Base-by-base conservation (phyloP, 192 early-diverging fungal genomes). In the Backusella macrospora region DNA sequence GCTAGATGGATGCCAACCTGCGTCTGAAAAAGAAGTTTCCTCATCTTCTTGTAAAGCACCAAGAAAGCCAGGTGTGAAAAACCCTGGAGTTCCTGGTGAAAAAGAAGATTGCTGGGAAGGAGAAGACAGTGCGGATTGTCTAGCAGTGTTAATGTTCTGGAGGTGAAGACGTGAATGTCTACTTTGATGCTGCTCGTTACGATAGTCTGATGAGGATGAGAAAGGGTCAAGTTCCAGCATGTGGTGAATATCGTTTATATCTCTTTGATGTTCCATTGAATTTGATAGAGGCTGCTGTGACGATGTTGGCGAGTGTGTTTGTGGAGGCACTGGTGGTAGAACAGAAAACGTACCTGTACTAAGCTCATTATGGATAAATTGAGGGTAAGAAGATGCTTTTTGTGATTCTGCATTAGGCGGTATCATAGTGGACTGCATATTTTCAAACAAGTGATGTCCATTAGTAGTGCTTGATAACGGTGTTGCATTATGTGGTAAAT, bases 1-100 rank as follows among this genome's bases (percentile, higher is more conserved):
- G 10, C 26, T 18, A 23, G 52, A 12, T 59, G 52, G 18, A 26
- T 59, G 21, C 52, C 52, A 59, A 5, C 52, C 23, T 9, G 52
- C 26, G 4, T 18, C 12, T 26, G 52, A 23, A 59, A 59, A 59
- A 59, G 52, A 16, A 8, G 38, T 68, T 43, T 68, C 67, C 16
- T 59, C 83, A 39, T 75, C 85, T 74, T 75, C 82, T 66, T 80
- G 80, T 44, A 92, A 75, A 8, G 91, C 85, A n/a, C 90, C 89
- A 43, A 88, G 79, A 72, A 92, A 92, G 40, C 84, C 86, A 15
- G 91, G 89, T 49, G 90, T 87, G 43, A 92, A 92, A 81, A 92
- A 90, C 15, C 85, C 87, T 0, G 91, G 91, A 16, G 89, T 90
- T 12, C 80, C 78, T 10, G 89, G 91, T 80, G 76, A 72, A 44